Percentiles rank a stretch among this genome's conserved stretches.
phyloP scores from a whole-genome alignment of 2,329 filamentous ascomycete species.

The Aspergillus alliaceus region DNA sequence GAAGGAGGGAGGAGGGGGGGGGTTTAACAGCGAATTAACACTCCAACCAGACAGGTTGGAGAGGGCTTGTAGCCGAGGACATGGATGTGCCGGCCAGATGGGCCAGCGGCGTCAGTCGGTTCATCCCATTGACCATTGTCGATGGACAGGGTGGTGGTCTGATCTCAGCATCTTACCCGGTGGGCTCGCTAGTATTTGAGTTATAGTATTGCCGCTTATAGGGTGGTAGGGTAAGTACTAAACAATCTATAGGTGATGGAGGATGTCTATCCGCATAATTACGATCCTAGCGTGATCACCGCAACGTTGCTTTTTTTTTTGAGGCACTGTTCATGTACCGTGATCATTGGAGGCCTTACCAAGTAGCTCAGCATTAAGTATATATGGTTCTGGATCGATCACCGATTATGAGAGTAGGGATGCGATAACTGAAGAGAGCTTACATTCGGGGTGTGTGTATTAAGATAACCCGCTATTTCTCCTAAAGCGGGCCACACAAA shows the following conservation, averaged over 20 bases:
- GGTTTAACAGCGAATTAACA: neutral
- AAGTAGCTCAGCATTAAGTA: constrained; percentile 8
- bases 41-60: neutral
- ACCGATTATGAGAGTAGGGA: neutral
- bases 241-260: neutral
- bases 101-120: neutral
- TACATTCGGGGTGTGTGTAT: neutral
- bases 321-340: neutral
- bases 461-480: neutral
- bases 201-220: neutral
- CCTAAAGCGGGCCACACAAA: neutral
- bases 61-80: neutral
- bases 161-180: neutral
- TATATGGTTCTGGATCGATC: neutral
- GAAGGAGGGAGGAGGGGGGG: too few species aligned
- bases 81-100: neutral
- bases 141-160: constrained; percentile 1
- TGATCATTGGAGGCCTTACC: constrained; percentile 14
- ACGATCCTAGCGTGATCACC: constrained; percentile 1
- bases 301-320: constrained; percentile 16
- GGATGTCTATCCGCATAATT: neutral
- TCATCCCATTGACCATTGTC: neutral
- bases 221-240: neutral
- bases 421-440: neutral
- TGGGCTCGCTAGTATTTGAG: neutral